These are phyloP conservation scores for Aureobasidium uvarum DNA, from an alignment of 2,329 filamentous ascomycete genomes.

Conservation along the genomic window DNA sequence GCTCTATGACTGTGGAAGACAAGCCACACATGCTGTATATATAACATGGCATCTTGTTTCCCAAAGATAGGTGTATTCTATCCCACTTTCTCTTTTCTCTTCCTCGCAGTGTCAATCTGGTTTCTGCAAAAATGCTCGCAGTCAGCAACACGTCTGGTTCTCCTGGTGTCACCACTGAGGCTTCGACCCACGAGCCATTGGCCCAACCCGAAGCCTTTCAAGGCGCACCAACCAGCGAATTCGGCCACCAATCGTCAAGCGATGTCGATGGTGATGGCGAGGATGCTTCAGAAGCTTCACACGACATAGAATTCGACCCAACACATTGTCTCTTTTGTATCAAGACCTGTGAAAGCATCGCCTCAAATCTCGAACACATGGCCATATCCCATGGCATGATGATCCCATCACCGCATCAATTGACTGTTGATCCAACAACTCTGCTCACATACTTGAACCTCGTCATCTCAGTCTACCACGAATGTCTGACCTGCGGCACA, in stretches of 20 bases:
- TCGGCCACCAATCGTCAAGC: neutral
- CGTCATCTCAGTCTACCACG: conserved; percentile 74
- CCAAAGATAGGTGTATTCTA: neutral
- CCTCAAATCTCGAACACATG: conserved; percentile 83
- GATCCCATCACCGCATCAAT: conserved; percentile 81
- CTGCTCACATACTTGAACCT: conserved; percentile 73
- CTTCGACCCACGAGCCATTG: neutral
- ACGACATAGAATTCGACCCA: neutral
- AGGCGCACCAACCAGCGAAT: neutral
- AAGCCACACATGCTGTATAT: neutral
- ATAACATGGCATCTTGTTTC: neutral
- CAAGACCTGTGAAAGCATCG: conserved; percentile 69
- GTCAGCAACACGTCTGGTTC: neutral
- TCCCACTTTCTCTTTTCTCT: neutral
- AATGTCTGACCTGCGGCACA: conserved; percentile 88
- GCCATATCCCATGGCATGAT: conserved; percentile 91
- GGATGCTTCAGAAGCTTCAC: neutral
- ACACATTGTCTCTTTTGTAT: conserved; percentile 85
- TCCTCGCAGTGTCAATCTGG: neutral
- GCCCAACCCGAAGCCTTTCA: neutral
- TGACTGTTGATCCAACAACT: conserved; percentile 73
- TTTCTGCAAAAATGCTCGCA: neutral
- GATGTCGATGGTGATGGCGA: neutral
- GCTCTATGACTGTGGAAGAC: neutral
- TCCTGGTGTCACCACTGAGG: neutral